phyloP scores from a whole-genome alignment of 192 early-diverging fungal genomes.

The Rhizophagus sp. region DNA sequence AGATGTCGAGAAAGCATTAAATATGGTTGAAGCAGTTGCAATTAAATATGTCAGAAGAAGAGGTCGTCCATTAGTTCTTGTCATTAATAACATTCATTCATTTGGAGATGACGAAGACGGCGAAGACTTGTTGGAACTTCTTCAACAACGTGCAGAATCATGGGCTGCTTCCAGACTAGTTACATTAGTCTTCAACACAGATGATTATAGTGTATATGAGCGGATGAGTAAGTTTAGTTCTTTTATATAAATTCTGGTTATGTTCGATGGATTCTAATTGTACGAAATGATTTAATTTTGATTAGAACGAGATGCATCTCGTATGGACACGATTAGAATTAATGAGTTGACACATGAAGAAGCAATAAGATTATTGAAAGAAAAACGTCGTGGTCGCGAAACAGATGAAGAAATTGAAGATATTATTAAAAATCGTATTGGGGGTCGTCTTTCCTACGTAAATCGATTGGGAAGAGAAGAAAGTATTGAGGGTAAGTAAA shows the following conservation, averaged over 20 bases:
- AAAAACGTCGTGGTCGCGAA: background rate
- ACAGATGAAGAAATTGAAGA: constrained; percentile 8
- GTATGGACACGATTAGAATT: constrained; percentile 28
- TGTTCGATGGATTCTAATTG: background rate
- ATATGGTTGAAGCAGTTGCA: constrained; percentile 26
- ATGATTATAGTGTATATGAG: constrained; percentile 30
- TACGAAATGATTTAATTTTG: background rate
- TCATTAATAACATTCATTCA: constrained; percentile 32
- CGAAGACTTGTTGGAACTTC: constrained; percentile 21
- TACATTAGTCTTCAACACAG: constrained; percentile 24
- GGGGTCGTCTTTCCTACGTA: constrained; percentile 20
- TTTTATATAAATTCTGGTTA: background rate
- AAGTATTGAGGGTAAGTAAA: constrained; percentile 11
- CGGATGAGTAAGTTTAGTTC: constrained; percentile 20
- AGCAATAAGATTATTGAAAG: constrained; percentile 13
- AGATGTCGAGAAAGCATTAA: constrained; percentile 29
- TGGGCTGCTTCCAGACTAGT: constrained; percentile 26
- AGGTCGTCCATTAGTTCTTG: constrained; percentile 10
- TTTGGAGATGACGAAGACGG: constrained; percentile 32
- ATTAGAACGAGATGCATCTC: constrained; percentile 29
- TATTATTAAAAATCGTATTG: constrained; percentile 9
- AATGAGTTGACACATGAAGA: background rate
- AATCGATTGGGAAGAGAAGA: constrained; percentile 22
- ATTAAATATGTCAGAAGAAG: constrained; percentile 1
- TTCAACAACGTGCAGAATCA: constrained; percentile 29